phyloP scores from a whole-genome alignment of 2,329 filamentous ascomycete species.

The Ophiostoma himal-ulmi region DNA sequence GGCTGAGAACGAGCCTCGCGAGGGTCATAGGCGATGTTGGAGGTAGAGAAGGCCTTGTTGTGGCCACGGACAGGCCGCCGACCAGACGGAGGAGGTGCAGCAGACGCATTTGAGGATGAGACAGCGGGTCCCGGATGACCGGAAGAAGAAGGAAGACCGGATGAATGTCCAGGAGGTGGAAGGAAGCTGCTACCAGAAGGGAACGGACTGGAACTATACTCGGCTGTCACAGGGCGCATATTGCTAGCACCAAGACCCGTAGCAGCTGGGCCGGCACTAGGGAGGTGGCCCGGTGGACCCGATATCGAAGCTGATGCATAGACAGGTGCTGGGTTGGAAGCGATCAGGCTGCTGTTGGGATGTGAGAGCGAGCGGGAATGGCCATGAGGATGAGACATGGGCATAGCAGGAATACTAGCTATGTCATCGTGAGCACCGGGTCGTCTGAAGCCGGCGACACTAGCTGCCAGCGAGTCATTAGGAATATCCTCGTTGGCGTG shows the following conservation, averaged over 20 bases:
- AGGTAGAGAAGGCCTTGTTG: conserved; percentile 77
- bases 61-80: conserved; percentile 60
- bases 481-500: conserved; percentile 98
- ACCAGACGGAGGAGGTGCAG: background rate
- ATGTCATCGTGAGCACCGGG: background rate
- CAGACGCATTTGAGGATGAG: conserved; percentile 37
- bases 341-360: conserved; percentile 28
- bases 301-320: background rate
- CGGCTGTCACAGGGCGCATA: background rate
- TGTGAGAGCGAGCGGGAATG: conserved; percentile 45
- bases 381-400: conserved; percentile 56
- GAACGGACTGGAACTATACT: background rate
- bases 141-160: background rate
- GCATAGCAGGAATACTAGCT: background rate
- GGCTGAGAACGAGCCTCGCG: conserved; percentile 36
- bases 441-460: background rate
- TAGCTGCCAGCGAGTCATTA: conserved; percentile 79
- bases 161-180: background rate
- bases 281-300: background rate
- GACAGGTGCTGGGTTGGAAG: conserved; percentile 59
- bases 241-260: background rate
- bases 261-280: background rate
- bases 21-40: conserved; percentile 66
- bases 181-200: background rate
- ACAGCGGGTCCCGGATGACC: conserved; percentile 56